A percentile compares a stretch with the other conserved stretches of the same genome.
Conservation (phyloP, 2,329 filamentous ascomycete species). For the Didymella pomorum region DNA sequence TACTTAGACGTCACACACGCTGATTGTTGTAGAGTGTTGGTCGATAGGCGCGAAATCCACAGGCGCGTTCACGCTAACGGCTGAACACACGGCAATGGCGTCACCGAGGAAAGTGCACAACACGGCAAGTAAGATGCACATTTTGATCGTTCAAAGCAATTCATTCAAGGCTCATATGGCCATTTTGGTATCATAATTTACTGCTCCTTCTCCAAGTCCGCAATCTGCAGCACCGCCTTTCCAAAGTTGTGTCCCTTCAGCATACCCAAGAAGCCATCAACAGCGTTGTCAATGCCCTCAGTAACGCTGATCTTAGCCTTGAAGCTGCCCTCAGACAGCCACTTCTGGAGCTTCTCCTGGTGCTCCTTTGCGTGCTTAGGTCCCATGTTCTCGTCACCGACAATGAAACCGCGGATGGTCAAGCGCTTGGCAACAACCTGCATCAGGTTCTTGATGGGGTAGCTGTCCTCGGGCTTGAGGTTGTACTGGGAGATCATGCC, state of each 20-base stretch:
- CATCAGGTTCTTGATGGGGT: constrained; percentile 72
- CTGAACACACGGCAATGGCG: constrained; percentile 20
- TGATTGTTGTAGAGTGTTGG: too few relatives aligned
- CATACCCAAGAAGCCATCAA: constrained; percentile 77
- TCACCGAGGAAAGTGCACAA: not conserved
- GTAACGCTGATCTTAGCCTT: constrained; percentile 74
- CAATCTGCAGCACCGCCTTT: constrained; percentile 80
- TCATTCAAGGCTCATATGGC: constrained; percentile 10
- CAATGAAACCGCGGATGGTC: constrained; percentile 79
- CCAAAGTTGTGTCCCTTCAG: constrained; percentile 83
- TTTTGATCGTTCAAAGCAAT: not conserved
- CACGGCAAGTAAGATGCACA: not conserved
- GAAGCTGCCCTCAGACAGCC: constrained; percentile 78
- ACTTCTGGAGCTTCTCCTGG: constrained; percentile 76
- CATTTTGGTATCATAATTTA: constrained; percentile 23
- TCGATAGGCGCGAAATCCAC: too few relatives aligned
- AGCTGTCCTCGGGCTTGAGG: constrained; percentile 61
- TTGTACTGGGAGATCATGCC: constrained; percentile 84
- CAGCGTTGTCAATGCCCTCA: constrained; percentile 78
- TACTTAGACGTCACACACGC: too few relatives aligned
- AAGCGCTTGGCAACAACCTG: constrained; percentile 73
- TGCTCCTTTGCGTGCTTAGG: constrained; percentile 73
- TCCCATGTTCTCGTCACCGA: constrained; percentile 70
- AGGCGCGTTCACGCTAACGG: too few relatives aligned
- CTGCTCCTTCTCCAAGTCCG: constrained; percentile 46